Conservation (phyloP, 208 protist genomes). For the Histomonas meleagridis region DNA sequence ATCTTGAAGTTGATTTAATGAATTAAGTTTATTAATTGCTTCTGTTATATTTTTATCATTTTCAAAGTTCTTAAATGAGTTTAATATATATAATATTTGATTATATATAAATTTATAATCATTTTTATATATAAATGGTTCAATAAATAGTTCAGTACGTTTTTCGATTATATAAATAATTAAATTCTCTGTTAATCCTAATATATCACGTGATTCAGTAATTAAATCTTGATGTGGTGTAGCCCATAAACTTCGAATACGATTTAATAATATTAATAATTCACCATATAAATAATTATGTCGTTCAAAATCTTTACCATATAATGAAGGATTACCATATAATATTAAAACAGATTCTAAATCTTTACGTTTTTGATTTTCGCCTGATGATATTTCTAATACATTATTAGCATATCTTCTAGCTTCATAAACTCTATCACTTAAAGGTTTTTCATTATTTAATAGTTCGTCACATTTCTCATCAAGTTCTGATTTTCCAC, state of each 20-base stretch:
- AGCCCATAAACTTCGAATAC: background rate
- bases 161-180: background rate
- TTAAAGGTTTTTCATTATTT: background rate
- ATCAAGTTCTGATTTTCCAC: background rate
- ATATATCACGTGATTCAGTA: background rate
- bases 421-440: background rate
- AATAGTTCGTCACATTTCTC: background rate
- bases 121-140: background rate
- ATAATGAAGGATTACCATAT: background rate
- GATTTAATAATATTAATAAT: background rate
- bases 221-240: background rate
- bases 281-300: background rate
- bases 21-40: background rate
- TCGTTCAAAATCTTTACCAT: background rate
- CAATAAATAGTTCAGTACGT: background rate
- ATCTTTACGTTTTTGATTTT: background rate
- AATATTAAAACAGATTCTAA: background rate
- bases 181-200: background rate
- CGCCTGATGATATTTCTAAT: background rate
- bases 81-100: background rate
- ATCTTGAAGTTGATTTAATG: background rate
- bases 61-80: background rate
- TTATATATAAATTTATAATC: background rate
- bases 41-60: background rate
- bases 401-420: background rate